Evolutionary conservation across 208 protist genomes (phyloP).

Genomic region (Tritrichomonas musculus): DNA sequence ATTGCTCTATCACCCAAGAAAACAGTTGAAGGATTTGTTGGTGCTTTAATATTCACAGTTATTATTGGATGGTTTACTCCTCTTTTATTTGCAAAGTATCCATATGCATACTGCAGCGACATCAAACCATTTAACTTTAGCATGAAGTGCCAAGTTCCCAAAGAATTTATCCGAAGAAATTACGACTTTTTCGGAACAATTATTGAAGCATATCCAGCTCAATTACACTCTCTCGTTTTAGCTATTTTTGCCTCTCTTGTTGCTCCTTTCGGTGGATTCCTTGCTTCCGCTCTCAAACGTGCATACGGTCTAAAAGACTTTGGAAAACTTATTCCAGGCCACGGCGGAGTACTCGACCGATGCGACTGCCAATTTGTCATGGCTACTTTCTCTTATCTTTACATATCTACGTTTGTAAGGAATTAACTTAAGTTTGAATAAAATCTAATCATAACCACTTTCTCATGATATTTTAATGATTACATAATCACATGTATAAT

Average conservation of each 20-base stretch:
- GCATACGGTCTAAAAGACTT: slow-evolving; percentile 95
- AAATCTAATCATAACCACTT: no score
- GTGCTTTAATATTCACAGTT: slow-evolving; percentile 56
- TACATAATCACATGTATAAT: no score
- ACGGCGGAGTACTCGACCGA: slow-evolving; percentile 91
- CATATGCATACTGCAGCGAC: background rate
- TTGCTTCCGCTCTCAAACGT: slow-evolving; percentile 89
- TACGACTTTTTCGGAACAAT: background rate
- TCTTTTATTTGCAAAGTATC: slow-evolving; percentile 29
- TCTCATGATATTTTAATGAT: no score
- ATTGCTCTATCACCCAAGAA: slow-evolving; percentile 67
- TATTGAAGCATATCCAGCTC: slow-evolving; percentile 49
- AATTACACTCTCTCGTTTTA: slow-evolving; percentile 82
- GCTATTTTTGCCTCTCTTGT: slow-evolving; percentile 82
- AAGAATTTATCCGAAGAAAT: background rate
- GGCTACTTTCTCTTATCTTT: slow-evolving; percentile 46
- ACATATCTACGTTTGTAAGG: background rate
- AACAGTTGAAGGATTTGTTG: slow-evolving; percentile 69
- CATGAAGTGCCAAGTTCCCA: background rate
- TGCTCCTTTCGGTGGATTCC: slow-evolving; percentile 94
- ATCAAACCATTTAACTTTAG: background rate
- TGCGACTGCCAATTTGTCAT: slow-evolving; percentile 94
- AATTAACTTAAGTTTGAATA: no score
- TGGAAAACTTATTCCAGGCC: slow-evolving; percentile 86
- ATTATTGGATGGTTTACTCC: slow-evolving; percentile 44